phyloP scores from a whole-genome alignment of 2,329 filamentous ascomycete genomes.

The Pezicula neosporulosa region DNA sequence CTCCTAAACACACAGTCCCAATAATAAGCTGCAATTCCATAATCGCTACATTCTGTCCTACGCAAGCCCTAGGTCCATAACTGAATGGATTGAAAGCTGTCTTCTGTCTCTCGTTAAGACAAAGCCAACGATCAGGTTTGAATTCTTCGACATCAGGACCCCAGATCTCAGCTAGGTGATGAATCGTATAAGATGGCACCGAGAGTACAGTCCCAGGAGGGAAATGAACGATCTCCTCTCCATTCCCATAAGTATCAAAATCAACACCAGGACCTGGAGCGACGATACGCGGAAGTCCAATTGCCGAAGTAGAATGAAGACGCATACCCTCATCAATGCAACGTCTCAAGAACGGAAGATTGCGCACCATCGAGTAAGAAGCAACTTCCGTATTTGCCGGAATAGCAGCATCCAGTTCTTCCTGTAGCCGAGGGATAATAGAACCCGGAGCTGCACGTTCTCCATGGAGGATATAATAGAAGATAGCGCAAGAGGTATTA shows the following conservation, averaged over 20 bases:
- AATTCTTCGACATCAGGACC: slow-evolving; percentile 66
- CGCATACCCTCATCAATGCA: slow-evolving; percentile 39
- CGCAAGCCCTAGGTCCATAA: slow-evolving; percentile 62
- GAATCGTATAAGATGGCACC: slow-evolving; percentile 77
- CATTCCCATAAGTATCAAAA: slow-evolving; percentile 39
- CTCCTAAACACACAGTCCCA: slow-evolving; percentile 56
- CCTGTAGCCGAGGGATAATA: slow-evolving; percentile 66
- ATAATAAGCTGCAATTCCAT: slow-evolving; percentile 81
- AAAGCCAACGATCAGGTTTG: slow-evolving; percentile 67
- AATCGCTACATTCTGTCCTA: slow-evolving; percentile 78
- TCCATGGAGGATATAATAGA: slow-evolving; percentile 63
- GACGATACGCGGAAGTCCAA: slow-evolving; percentile 77
- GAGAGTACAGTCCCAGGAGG: slow-evolving; percentile 69
- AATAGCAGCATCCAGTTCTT: slow-evolving; percentile 67
- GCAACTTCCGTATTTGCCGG: slow-evolving; percentile 48
- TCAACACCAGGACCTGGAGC: slow-evolving; percentile 55
- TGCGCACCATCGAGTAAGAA: slow-evolving; percentile 35
- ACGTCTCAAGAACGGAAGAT: slow-evolving; percentile 38
- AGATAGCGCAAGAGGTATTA: slow-evolving; percentile 75
- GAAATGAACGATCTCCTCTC: slow-evolving; percentile 45
- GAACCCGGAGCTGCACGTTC: slow-evolving; percentile 48
- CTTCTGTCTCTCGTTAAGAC: slow-evolving; percentile 62
- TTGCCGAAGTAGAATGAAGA: slow-evolving; percentile 79
- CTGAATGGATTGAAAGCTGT: slow-evolving; percentile 73
- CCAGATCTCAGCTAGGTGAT: slow-evolving; percentile 71